Evolutionary conservation across 2,329 filamentous ascomycete genomes (phyloP).

Genomic region (Acrodontium crateriforme): DNA sequence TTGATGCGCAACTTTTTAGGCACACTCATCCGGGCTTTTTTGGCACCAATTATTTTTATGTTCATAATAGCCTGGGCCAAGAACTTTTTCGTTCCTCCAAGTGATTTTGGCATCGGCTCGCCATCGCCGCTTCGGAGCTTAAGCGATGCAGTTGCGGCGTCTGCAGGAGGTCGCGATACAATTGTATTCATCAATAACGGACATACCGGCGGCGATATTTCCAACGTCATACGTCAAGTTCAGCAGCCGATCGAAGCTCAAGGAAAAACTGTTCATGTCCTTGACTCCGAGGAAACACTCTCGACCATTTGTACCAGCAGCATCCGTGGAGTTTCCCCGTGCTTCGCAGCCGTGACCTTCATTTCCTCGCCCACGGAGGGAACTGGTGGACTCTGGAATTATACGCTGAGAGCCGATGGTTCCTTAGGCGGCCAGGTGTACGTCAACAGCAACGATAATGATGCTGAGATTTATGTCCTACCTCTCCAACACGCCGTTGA

Average conservation of each 20-base stretch:
- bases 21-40: constrained; percentile 40
- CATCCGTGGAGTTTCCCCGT: constrained; percentile 49
- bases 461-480: constrained; percentile 61
- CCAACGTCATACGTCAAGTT: constrained; percentile 52
- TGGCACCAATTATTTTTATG: constrained; percentile 40
- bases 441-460: constrained; percentile 52
- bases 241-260: constrained; percentile 41
- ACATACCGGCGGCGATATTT: constrained; percentile 52
- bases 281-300: constrained; percentile 44
- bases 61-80: constrained; percentile 46
- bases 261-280: constrained; percentile 42
- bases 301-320: constrained; percentile 45
- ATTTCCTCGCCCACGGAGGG: constrained; percentile 63
- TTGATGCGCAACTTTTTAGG: constrained; percentile 40
- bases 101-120: constrained; percentile 57
- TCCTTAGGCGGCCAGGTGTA: constrained; percentile 52
- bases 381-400: constrained; percentile 59
- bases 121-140: constrained; percentile 50
- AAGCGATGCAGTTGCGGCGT: constrained; percentile 45
- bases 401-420: constrained; percentile 66
- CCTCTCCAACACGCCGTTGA: constrained; percentile 73
- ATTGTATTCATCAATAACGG: constrained; percentile 71
- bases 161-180: constrained; percentile 47
- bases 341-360: constrained; percentile 64
- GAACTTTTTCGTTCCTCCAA: constrained; percentile 70